Base-by-base conservation (phyloP, 495 filamentous ascomycete species). In the Aspergillus kassunensis region DNA sequence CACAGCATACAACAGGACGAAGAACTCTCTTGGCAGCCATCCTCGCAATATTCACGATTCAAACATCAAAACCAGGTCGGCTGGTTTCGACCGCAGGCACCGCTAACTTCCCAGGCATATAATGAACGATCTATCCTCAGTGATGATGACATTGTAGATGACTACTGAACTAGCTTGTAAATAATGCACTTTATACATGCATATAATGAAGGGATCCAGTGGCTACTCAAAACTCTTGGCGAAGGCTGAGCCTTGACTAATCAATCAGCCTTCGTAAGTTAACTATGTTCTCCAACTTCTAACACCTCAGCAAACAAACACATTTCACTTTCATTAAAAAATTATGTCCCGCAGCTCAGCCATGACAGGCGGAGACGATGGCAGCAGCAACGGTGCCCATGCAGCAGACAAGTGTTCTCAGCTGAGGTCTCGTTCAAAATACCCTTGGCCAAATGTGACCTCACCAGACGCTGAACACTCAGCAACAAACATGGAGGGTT, bases 101-200 rank as follows among this genome's bases (percentile, higher is more conserved):
- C 29, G 11, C 10, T 24, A 12, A 1, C n/a, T 15, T 30, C 20
- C 2, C 29, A 49, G 33, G 21, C 13, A 9, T 24, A 48, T 33
- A 69, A 74, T 36, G 70, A 84, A 66, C 85, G 82, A 44, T 64
- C 95, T 51, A 80, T 91, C 46, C 71, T 97, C 36, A 90, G 86
- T 60, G 92, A 97, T 64, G 93, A 98, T 75, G 93, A 98, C 77
- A 97, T 98, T 68, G 90, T 91, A 68, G 92, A 97, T 71, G 82
- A 86, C 34, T 8, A 24, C 3, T 62, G 36, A 59, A n/a, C 18
- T 27, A 19, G 10, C 18, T 40, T 40, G 27, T 5, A 11, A 6
- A 29, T 29, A 29, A 5, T 29, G n/a, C n/a, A n/a, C n/a, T 27
- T 9, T 27, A 4, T 27, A 9, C 24, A 27, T 27, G 9, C 24